phyloP scores from a whole-genome alignment of 148 eudicot species.

The Chenopodium suecicum region DNA sequence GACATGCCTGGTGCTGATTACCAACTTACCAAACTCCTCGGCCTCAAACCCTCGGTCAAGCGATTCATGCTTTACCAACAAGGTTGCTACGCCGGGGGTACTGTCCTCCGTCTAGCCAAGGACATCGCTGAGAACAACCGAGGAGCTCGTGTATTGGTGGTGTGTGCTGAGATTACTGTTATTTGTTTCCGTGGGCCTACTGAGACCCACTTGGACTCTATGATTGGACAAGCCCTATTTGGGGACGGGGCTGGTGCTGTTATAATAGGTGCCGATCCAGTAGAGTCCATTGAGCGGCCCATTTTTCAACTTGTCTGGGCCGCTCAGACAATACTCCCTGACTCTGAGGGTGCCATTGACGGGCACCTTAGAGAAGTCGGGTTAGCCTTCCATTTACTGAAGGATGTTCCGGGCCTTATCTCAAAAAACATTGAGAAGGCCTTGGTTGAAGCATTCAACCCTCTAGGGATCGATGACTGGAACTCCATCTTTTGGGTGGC shows the following conservation, averaged over 20 bases:
- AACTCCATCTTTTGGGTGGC: slow-evolving; percentile 17
- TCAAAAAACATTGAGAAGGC: slow-evolving; percentile 11
- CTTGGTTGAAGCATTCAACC: slow-evolving; percentile 3
- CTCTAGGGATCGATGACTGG: neutral
- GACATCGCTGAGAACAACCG: slow-evolving; percentile 7
- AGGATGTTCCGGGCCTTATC: slow-evolving; percentile 4
- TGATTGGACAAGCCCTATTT: slow-evolving; percentile 5
- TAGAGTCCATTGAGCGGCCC: slow-evolving; percentile 9
- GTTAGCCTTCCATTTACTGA: neutral
- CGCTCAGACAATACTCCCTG: neutral
- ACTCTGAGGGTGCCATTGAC: slow-evolving; percentile 1
- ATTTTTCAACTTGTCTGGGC: slow-evolving; percentile 7
- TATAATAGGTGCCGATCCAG: slow-evolving; percentile 2
- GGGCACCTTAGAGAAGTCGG: slow-evolving; percentile 9
- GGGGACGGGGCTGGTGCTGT: slow-evolving; percentile 5
- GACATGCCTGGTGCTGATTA: slow-evolving; percentile 15
- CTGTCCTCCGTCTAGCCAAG: slow-evolving; percentile 7
- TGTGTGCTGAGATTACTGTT: neutral
- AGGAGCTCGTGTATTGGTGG: slow-evolving; percentile 3
- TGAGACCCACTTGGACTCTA: slow-evolving; percentile 1
- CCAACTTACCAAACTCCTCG: slow-evolving; percentile 10
- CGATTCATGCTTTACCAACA: slow-evolving; percentile 10
- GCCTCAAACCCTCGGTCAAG: neutral
- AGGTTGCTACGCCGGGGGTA: slow-evolving; percentile 9
- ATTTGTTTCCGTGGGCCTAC: slow-evolving; percentile 11